Evolutionary conservation across 2,329 filamentous ascomycete species (phyloP), one percentile per base, ranked within the genome.

Genomic region (Leptographium wingfieldii): DNA sequence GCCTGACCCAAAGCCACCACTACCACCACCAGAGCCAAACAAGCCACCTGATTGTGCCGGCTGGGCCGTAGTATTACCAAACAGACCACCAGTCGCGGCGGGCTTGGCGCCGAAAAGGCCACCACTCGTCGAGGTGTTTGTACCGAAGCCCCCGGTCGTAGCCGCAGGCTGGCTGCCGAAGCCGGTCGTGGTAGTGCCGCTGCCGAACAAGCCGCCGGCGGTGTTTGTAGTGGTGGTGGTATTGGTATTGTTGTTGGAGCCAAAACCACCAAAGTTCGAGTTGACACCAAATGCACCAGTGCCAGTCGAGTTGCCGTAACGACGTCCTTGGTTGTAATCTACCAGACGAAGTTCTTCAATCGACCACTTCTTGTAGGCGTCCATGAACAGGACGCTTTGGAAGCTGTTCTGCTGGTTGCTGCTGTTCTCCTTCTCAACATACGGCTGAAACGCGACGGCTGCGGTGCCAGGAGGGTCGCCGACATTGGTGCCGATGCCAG

Each of bases 251-350:
- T 70, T 71, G 61, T 66, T 74, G 40, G 72, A 63, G 33, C 77
- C 76, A 59, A 80, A 80, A 33, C 79, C 80, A 10, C 78, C 76
- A 65, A 81, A 78, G 55, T 72, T 72, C 25, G 78, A 78, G 65
- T 71, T 71, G 31, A 85, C 79, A 22, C 91, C 92, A 72, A 96
- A 96, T 9, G 87, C 88, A 61, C 91, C 91, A 65, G 91, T 87
- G 35, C 90, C 90, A 63, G 87, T 90, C 51, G 82, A 80, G 72
- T 92, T 95, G 40, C 92, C 94, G 70, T 83, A 90, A 59, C 87
- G 86, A 61, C 92, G 85, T 57, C 92, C 92, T 72, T 92, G 88
- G 61, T 86, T 82, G 71, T 99, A 99, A 72, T 99, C 94, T 54
- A 84, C 90, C 63, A 95, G 73, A 68, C 89, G 81, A 59, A 94